Base-by-base conservation (phyloP, 164 flowering plant genomes). In the Annona squamosa region DNA sequence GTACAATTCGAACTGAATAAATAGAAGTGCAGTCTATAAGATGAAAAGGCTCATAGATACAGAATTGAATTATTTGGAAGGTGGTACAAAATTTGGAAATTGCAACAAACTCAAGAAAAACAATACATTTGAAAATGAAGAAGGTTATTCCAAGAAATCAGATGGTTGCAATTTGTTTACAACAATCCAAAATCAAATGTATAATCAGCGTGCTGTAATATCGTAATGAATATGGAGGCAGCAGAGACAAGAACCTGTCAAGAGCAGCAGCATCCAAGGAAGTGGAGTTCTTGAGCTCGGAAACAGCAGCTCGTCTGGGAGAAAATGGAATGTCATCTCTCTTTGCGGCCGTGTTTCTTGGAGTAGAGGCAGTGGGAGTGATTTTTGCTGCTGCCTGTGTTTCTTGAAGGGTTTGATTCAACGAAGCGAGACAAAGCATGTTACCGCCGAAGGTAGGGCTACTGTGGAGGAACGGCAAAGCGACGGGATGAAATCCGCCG, bases 281-380 rank as follows among this genome's bases (percentile, higher is more conserved):
- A n/a, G 46, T 44, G 68, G 68, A 13, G 3, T 66, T 42, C 45
- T 66, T 42, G n/a, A 66, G 46, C 45, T 66, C 68, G 47, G 68
- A 42, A 1, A 66, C 46, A 4, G 68, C 68, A 43, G 68, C 10
- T 42, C 68, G 68, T 42, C 45, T 42, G 46, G 46, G 4, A 2
- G 68, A 44, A 46, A 42, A 44, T 16, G 68, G 13, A 42, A 66
- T 41, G 65, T 37, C n/a, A 44, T 13, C 43, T 6, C 46, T 66
- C 45, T 42, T 42, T 18, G 1, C 43, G 7, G 16, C 17, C 46
- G n/a, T 13, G 68, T 17, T 3, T 37, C 7, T 6, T 6, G 37
- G 13, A 66, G 68, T 5, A 42, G 68, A 12, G 43, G 68, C 3
- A 5, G 46, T 66, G 68, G 47, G 68, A 42, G 46, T 17, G 48